A percentile compares a stretch with the other conserved stretches of the same genome.
Evolutionary conservation across 768 basidiomycete genomes (phyloP).

Genomic region (Termitomyces sp.): DNA sequence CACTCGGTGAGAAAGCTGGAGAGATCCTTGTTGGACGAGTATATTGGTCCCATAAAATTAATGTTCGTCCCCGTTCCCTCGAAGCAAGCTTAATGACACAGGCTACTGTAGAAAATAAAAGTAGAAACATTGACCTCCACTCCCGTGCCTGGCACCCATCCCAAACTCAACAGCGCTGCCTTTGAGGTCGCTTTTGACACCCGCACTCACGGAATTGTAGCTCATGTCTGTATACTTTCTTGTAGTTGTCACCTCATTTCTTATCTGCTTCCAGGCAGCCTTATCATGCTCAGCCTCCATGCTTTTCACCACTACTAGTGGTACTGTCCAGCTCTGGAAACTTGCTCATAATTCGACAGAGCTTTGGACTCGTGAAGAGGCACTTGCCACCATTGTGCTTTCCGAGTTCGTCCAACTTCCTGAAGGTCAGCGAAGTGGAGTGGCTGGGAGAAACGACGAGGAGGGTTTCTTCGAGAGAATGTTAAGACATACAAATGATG

Average conservation of each 20-base stretch:
- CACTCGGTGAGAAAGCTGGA: conserved; percentile 2
- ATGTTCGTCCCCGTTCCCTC: neutral
- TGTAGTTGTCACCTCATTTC: neutral
- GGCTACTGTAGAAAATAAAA: conserved; percentile 38
- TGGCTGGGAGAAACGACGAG: conserved; percentile 28
- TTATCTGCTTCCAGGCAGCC: conserved; percentile 24
- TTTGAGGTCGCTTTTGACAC: conserved; percentile 65
- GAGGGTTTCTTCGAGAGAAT: conserved; percentile 50
- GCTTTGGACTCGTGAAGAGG: conserved; percentile 81
- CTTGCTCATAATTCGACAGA: conserved; percentile 32
- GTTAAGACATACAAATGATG: conserved; percentile 51
- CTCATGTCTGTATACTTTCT: conserved; percentile 41
- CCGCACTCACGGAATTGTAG: conserved; percentile 57
- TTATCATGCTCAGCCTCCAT: conserved; percentile 39
- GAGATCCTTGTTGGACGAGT: conserved; percentile 10
- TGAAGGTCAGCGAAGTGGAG: conserved; percentile 35
- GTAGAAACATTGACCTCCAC: conserved; percentile 46
- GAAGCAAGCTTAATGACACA: neutral
- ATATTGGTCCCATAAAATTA: conserved; percentile 16
- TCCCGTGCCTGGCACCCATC: conserved; percentile 32
- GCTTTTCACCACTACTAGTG: conserved; percentile 66
- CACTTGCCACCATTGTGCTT: conserved; percentile 54
- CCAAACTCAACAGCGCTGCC: conserved; percentile 5
- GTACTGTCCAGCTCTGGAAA: conserved; percentile 72
- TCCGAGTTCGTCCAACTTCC: conserved; percentile 78